Percentiles rank a stretch among this genome's conserved stretches.
Evolutionary conservation across 1,139 yeast genomes (phyloP).

Genomic region (Debaryomycetaceae sp.): DNA sequence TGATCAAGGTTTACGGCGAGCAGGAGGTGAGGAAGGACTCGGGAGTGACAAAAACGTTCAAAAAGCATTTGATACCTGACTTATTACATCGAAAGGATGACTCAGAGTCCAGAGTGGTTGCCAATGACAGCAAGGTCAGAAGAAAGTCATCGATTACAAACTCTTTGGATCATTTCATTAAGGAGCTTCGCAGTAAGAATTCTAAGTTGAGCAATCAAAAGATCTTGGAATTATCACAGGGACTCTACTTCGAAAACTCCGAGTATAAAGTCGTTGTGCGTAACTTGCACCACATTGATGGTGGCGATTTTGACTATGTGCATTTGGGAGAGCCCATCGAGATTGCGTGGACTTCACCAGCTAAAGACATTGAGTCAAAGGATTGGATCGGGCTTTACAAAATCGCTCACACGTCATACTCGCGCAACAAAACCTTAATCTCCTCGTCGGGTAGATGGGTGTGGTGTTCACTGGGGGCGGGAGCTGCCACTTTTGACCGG

Average conservation of each 20-base stretch:
- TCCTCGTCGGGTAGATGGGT: slow-evolving; percentile 73
- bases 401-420: slow-evolving; percentile 56
- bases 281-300: slow-evolving; percentile 17
- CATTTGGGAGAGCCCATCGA: slow-evolving; percentile 51
- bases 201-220: slow-evolving; percentile 34
- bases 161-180: slow-evolving; percentile 38
- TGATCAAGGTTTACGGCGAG: slow-evolving; percentile 75
- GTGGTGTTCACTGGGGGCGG: slow-evolving; percentile 48
- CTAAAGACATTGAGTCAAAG: slow-evolving; percentile 36
- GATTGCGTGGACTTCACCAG: slow-evolving; percentile 51
- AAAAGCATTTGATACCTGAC: slow-evolving; percentile 45
- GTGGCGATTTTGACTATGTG: slow-evolving; percentile 14
- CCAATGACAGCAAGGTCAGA: slow-evolving; percentile 11
- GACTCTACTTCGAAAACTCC: slow-evolving; percentile 36
- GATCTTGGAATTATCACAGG: slow-evolving; percentile 38
- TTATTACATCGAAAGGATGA: slow-evolving; percentile 32
- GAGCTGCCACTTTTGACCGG: slow-evolving; percentile 35
- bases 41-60: slow-evolving; percentile 65
- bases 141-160: slow-evolving; percentile 28
- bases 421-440: slow-evolving; percentile 55
- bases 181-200: slow-evolving; percentile 27
- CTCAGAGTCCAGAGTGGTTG: slow-evolving; percentile 13
- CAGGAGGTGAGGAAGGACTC: slow-evolving; percentile 54
- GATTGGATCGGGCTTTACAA: slow-evolving; percentile 84
- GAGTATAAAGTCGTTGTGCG: slow-evolving; percentile 26